Percentiles rank a stretch among this genome's conserved stretches.
Evolutionary conservation across 345 rosid genomes (phyloP).

Genomic region (Mercurialis annua): DNA sequence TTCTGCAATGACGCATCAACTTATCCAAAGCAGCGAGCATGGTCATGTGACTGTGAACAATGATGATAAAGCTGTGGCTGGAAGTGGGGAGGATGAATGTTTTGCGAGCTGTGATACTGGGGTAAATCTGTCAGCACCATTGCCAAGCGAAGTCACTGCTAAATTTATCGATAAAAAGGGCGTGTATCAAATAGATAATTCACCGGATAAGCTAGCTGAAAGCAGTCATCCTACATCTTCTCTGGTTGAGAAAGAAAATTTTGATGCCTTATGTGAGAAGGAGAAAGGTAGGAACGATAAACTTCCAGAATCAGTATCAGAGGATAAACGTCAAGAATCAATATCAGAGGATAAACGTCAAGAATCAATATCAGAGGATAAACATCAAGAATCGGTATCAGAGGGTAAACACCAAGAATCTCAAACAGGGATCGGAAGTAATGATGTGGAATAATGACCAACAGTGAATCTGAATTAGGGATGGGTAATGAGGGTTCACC

Average conservation of each 20-base stretch:
- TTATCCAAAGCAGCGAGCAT: too few relatives aligned
- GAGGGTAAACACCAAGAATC: too few relatives aligned
- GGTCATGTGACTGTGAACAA: conserved; percentile 1
- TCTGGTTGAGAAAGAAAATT: background rate
- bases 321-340: background rate
- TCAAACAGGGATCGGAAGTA: too few relatives aligned
- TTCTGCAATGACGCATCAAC: too few relatives aligned
- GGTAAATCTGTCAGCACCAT: background rate
- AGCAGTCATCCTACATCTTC: background rate
- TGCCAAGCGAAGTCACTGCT: conserved; percentile 14
- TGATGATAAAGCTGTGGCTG: background rate
- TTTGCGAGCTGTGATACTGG: background rate
- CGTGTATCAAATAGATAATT: conserved; percentile 13
- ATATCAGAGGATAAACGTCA: background rate
- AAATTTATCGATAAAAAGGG: conserved; percentile 15
- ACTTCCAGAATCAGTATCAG: background rate
- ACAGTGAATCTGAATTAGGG: too few relatives aligned
- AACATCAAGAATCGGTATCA: too few relatives aligned
- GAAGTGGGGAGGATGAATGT: background rate
- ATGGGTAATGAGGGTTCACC: too few relatives aligned
- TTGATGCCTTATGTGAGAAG: conserved; percentile 7
- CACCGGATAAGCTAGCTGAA: conserved; percentile 6
- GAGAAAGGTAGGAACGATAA: background rate
- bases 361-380: too few relatives aligned
- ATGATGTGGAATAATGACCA: too few relatives aligned